These are phyloP conservation scores for Pythium brachiatum DNA, from an alignment of 352 stramenopile species.

Conservation along the genomic window DNA sequence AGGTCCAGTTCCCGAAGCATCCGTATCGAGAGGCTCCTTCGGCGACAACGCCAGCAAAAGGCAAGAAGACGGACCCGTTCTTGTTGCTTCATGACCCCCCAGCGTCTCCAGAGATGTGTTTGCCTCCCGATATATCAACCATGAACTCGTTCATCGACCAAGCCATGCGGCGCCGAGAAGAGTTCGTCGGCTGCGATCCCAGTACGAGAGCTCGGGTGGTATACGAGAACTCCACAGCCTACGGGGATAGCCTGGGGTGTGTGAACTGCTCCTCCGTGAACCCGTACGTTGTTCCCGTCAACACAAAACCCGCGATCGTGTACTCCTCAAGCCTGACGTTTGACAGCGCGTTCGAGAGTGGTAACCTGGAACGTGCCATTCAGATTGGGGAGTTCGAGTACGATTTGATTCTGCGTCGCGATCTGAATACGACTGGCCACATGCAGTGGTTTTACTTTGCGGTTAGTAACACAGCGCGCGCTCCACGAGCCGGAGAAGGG, in stretches of 20 bases:
- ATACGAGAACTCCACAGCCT: constrained; percentile 43
- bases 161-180: constrained; percentile 14
- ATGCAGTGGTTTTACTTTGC: constrained; percentile 96
- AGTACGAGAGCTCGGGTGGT: constrained; percentile 39
- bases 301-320: constrained; percentile 25
- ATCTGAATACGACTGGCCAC: constrained; percentile 81
- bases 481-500: constrained; percentile 4
- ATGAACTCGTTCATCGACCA: constrained; percentile 32
- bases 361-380: constrained; percentile 85
- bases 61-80: constrained; percentile 11
- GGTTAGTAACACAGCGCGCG: constrained; percentile 54
- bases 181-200: constrained; percentile 44
- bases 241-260: constrained; percentile 9
- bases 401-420: constrained; percentile 84
- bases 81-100: constrained; percentile 16
- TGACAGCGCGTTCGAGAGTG: constrained; percentile 91
- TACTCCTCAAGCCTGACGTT: constrained; percentile 64
- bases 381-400: constrained; percentile 87
- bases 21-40: neutral
- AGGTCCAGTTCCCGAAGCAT: constrained; percentile 35
- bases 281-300: constrained; percentile 38
- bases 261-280: neutral
- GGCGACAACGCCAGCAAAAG: neutral
- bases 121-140: constrained; percentile 3
- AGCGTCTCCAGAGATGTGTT: constrained; percentile 23